Percentiles rank a stretch among this genome's conserved stretches.
Conservation (phyloP, 73 alveolate genomes). For the Paramecium pentaurelia region DNA sequence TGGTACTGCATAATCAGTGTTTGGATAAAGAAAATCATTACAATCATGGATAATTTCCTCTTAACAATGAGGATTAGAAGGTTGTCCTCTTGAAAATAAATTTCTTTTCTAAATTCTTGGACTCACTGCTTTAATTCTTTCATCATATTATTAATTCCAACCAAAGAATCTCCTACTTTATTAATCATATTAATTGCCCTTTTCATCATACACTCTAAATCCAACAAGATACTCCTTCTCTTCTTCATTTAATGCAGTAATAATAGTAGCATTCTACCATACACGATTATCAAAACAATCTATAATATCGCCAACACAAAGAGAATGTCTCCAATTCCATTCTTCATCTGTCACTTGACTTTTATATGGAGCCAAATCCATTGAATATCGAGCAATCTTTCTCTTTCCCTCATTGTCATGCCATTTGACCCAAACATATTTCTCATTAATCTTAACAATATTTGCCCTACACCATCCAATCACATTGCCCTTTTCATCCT, state of each 20-base stretch:
- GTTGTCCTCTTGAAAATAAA: neutral
- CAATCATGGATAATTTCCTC: constrained; percentile 71
- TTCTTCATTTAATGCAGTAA: neutral
- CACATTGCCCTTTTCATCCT: constrained; percentile 60
- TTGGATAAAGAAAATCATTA: constrained; percentile 60
- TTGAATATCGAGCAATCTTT: constrained; percentile 45
- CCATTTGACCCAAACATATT: constrained; percentile 53
- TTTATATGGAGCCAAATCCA: constrained; percentile 61
- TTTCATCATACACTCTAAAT: constrained; percentile 72
- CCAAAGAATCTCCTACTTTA: constrained; percentile 76
- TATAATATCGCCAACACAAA: constrained; percentile 67
- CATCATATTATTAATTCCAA: constrained; percentile 84
- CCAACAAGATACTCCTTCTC: constrained; percentile 60
- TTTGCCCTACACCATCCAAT: constrained; percentile 77
- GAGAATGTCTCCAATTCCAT: constrained; percentile 69
- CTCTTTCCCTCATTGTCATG: constrained; percentile 46
- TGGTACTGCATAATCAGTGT: constrained; percentile 66
- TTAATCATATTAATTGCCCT: constrained; percentile 74
- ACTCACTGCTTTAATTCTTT: constrained; percentile 72
- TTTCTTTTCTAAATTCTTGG: constrained; percentile 70
- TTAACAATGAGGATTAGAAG: neutral
- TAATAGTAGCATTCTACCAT: constrained; percentile 57
- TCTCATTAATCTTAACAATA: constrained; percentile 24
- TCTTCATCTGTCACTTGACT: constrained; percentile 62
- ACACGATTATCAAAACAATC: constrained; percentile 77